Conservation (phyloP, 257 asterid species). For the Gentiana dahurica region DNA sequence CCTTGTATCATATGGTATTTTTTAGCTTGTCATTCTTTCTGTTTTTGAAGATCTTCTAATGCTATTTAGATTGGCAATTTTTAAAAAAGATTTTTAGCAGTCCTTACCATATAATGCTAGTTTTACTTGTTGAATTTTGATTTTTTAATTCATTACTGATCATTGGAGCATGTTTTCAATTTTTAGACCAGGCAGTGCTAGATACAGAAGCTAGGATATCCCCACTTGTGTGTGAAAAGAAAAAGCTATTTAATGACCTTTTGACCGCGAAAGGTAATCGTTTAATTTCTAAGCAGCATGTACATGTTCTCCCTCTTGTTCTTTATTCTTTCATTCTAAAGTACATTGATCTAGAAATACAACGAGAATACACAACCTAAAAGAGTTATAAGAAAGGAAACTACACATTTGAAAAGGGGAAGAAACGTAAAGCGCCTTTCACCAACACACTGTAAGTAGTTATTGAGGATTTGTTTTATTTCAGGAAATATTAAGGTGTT, state of each 20-base stretch:
- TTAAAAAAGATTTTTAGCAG: neutral
- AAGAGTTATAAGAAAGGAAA: neutral
- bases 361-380: neutral
- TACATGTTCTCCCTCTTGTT: constrained; percentile 8
- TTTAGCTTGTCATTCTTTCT: neutral
- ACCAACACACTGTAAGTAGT: neutral
- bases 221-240: constrained; percentile 83
- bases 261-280: constrained; percentile 82
- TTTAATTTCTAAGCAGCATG: neutral
- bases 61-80: neutral
- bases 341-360: neutral
- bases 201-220: constrained; percentile 92
- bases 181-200: constrained; percentile 83
- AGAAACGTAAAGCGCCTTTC: neutral
- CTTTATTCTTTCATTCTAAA: constrained; percentile 1
- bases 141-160: neutral
- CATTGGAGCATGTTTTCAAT: constrained; percentile 1
- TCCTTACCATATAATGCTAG: neutral
- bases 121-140: neutral
- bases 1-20: neutral
- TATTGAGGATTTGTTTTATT: constrained; percentile 21
- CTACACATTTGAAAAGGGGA: neutral
- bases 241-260: constrained; percentile 71
- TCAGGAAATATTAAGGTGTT: constrained; percentile 90
- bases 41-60: neutral